Conservation (phyloP, 257 asterid genomes). For the Gardenia jasminoides region DNA sequence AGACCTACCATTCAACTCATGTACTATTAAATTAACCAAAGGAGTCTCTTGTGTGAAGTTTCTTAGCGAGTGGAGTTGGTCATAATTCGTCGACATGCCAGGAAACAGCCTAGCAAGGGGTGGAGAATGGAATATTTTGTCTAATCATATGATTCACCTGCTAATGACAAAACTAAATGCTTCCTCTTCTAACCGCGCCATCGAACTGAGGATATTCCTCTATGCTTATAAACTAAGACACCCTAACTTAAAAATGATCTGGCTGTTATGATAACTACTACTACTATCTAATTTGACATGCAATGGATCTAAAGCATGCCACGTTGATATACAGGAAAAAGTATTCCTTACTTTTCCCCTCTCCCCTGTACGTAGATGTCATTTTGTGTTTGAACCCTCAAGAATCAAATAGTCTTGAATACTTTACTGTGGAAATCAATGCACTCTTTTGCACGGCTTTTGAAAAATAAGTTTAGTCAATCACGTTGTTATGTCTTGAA, state of each 20-base stretch:
- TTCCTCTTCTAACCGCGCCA: neutral
- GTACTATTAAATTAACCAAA: neutral
- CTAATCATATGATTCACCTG: neutral
- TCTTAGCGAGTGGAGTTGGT: neutral
- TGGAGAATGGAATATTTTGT: conserved; percentile 7
- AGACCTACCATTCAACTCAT: too few relatives aligned
- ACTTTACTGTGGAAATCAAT: neutral
- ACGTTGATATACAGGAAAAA: too few relatives aligned
- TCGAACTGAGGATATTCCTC: neutral
- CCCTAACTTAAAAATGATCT: neutral
- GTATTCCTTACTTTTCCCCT: too few relatives aligned
- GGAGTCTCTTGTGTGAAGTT: neutral
- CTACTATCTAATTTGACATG: neutral
- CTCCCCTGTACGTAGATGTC: too few relatives aligned
- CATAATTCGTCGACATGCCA: neutral
- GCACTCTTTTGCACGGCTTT: neutral
- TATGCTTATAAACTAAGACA: neutral
- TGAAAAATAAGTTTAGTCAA: too few relatives aligned
- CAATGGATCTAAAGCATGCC: neutral
- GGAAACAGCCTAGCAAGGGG: conserved; percentile 1
- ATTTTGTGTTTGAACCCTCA: neutral
- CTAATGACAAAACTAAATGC: neutral
- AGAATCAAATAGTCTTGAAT: neutral
- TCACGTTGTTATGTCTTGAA: neutral
- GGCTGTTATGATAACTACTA: neutral